Evolutionary conservation across 345 rosid species (phyloP), one percentile per base, ranked within the genome.

Genomic region (Diplotaxis tenuifolia): DNA sequence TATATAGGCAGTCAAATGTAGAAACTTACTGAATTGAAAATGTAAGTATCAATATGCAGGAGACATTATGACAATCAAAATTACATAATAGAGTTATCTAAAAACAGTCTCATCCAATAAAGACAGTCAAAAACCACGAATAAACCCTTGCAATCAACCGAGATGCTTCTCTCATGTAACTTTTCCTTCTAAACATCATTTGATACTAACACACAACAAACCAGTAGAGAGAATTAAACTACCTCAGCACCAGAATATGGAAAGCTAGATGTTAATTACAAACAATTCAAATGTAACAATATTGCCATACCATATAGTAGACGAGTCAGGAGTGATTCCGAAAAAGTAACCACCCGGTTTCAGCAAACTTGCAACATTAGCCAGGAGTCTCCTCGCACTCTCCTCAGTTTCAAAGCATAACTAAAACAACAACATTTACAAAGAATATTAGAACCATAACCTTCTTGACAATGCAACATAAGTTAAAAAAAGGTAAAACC

Each of bases 341-440:
- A 95, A 84, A 82, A 92, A 92, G 84, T 88, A 95, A 71, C 99
- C 99, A 80, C 98, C 97, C 0, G 99, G 94, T 79, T 92, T 90
- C 72, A 92, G 85, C 84, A 95, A 75, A 69, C 84, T 84, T 7
- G 99, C 83, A 18, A 90, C 99, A 83, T 88, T 95, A 69, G 83
- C 79, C n/a, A 95, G 72, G 63, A 95, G 96, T 77, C 79, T 90
- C 79, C 92, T 90, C 14, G 93, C 99, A 77, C 83, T 90, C 79
- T 95, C 98, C 85, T 95, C 96, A 12, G 86, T 92, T 75, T 90
- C 97, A 75, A 95, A 92, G 78, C 94, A 89, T 78, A 90, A 55
- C 98, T 95, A 81, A 81, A 84, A n/a, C 31, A 53, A 63, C 22
- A 74, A 65, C 20, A 73, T 74, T 45, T 7, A 10, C 29, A 10